Evolutionary conservation across 2,329 filamentous ascomycete species (phyloP), one percentile per base, ranked within the genome.

Genomic region (Aspergillus pseudotamarii): DNA sequence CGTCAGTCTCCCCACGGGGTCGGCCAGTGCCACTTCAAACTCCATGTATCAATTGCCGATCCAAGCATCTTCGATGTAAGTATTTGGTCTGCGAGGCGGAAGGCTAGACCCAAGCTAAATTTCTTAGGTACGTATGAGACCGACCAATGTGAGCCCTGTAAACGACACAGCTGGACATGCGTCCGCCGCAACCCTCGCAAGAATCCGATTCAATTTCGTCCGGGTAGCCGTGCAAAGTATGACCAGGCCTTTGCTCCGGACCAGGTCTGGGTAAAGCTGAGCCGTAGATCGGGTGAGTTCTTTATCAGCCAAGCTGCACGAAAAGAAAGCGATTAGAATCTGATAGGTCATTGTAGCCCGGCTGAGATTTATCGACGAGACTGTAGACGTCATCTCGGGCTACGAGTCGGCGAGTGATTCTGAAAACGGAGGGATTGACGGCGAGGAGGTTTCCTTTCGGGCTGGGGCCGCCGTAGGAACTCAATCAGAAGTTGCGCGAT

Each of bases 301-400:
- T n/a, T 11, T 30, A 11, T 53, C 34, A 34, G 30, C 23, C 46
- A 30, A 32, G 51, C 23, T 38, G 59, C 12, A 50, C 46, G 26
- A 21, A 21, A 19, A 23, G 21, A 5, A 21, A 16, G 3, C 2
- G n/a, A 34, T 12, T 12, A 9, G 51, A 16, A 32, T 54, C 30
- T 54, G 30, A 54, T 54, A 54, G 30, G 30, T 2, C 21, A n/a
- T 26, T 58, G 5, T 26, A 56, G 60, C 55, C 23, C 56, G 19
- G 9, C 30, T 54, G 19, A 54, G 51, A 23, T 62, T 57, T 32
- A 12, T 62, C 19, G 60, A 62, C 26, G 60, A 62, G n/a, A 62
- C 60, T 3, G 26, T 28, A 36, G 60, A 62, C 46, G 55, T 62
- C 78, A 43, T 80, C 26, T 56, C 60, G 34, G 51, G 51, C 10